Evolutionary conservation across 208 protist genomes (phyloP).

Genomic region (Leishmania turanica): DNA sequence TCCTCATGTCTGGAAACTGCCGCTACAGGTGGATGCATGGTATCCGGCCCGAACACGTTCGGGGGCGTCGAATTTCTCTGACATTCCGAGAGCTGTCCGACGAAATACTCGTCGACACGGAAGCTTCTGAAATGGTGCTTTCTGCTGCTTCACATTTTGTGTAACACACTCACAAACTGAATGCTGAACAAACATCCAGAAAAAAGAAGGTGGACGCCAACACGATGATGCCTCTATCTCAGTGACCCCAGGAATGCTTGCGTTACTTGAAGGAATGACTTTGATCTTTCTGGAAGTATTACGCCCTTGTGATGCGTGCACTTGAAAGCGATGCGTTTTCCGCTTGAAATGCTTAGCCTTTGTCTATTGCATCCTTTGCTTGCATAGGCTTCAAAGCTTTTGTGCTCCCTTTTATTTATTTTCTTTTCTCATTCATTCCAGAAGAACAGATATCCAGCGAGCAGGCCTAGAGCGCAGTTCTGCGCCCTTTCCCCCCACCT

Average conservation of each 20-base stretch:
- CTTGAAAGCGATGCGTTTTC: neutral
- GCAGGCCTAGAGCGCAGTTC: neutral
- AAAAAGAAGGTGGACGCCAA: neutral
- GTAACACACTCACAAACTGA: constrained; percentile 17
- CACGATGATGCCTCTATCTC: neutral
- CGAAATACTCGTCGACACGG: constrained; percentile 34
- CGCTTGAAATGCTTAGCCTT: neutral
- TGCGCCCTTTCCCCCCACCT: neutral
- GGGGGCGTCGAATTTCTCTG: constrained; percentile 72
- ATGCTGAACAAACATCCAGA: neutral
- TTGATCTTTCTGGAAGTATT: neutral
- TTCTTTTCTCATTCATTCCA: neutral
- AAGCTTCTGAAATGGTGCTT: constrained; percentile 36
- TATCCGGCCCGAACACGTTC: constrained; percentile 69
- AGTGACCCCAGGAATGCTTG: neutral
- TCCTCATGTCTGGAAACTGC: constrained; percentile 70
- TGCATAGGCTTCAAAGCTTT: neutral
- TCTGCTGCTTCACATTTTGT: constrained; percentile 53
- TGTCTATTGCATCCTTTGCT: neutral
- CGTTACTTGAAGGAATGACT: too few relatives aligned
- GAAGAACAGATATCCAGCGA: neutral
- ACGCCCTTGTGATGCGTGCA: neutral
- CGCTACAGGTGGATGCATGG: constrained; percentile 89
- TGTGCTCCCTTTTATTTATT: neutral
- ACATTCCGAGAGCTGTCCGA: constrained; percentile 80